Percentiles rank a stretch among this genome's conserved stretches.
phyloP scores from a whole-genome alignment of 176 grass and related monocot genomes.

The Carex cristatella region DNA sequence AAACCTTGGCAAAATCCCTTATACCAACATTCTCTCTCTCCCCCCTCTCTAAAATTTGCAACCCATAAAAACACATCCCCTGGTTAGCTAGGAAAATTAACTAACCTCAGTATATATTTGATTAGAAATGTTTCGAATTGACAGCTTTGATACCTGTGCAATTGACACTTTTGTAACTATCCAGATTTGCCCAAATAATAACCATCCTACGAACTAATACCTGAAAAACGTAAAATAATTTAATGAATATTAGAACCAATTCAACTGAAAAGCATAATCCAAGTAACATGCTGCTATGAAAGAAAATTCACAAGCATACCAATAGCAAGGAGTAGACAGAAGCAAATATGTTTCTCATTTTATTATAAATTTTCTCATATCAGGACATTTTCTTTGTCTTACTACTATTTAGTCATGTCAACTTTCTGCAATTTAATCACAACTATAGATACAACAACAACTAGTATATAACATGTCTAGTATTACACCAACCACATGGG shows the following conservation, averaged over 20 bases:
- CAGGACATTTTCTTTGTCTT: neutral
- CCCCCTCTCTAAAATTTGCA: slow-evolving; percentile 19
- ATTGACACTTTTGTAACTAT: slow-evolving; percentile 26
- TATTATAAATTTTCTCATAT: neutral
- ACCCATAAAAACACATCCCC: slow-evolving; percentile 22
- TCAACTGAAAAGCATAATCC: neutral
- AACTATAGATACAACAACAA: neutral
- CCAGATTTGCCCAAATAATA: slow-evolving; percentile 23
- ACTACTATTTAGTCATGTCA: neutral
- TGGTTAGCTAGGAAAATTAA: slow-evolving; percentile 30
- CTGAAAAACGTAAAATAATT: slow-evolving; percentile 13
- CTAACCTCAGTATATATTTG: slow-evolving; percentile 29
- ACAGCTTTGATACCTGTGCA: slow-evolving; percentile 27
- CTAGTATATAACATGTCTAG: neutral
- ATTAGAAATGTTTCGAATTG: slow-evolving; percentile 28
- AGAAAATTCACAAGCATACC: neutral
- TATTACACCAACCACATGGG: slow-evolving; percentile 7
- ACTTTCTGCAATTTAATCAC: neutral
- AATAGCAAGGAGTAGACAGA: neutral
- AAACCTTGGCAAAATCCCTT: slow-evolving; percentile 21
- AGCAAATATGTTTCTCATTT: neutral
- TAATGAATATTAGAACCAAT: neutral
- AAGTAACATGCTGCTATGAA: neutral
- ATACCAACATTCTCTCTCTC: slow-evolving; percentile 1
- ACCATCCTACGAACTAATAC: slow-evolving; percentile 31